phyloP scores from a whole-genome alignment of 2,329 filamentous ascomycete species.

The Clarireedia sp. region DNA sequence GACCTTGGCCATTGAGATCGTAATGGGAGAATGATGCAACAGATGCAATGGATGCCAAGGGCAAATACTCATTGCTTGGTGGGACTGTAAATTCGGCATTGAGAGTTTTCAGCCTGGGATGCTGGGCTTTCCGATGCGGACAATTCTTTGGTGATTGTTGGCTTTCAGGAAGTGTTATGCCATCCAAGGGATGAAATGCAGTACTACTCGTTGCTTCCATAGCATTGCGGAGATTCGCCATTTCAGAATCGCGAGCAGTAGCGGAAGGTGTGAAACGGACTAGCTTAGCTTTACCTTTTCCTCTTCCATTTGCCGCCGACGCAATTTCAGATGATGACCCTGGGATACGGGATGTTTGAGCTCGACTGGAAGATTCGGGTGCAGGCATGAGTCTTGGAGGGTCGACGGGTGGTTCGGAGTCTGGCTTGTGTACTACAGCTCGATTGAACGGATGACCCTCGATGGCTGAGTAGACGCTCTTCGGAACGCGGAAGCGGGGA shows the following conservation, averaged over 20 bases:
- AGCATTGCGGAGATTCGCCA: conserved; percentile 2
- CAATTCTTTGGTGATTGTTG: neutral
- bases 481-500: conserved; percentile 24
- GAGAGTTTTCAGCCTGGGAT: neutral
- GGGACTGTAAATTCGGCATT: neutral
- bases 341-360: neutral
- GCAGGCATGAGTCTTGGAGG: neutral
- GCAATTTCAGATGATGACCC: neutral
- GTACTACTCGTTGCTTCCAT: conserved; percentile 8
- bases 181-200: conserved; percentile 1
- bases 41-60: neutral
- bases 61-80: neutral
- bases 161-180: neutral
- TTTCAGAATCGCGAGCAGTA: conserved; percentile 8
- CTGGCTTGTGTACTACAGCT: conserved; percentile 17
- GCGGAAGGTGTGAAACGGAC: conserved; percentile 8
- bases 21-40: neutral
- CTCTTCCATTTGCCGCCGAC: neutral
- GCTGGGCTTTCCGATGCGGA: conserved; percentile 3
- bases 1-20: neutral
- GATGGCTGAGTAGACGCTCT: conserved; percentile 26
- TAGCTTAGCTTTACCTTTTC: neutral
- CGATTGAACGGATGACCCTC: conserved; percentile 26
- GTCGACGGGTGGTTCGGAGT: neutral
- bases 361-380: neutral